Conservation (phyloP, 2,329 filamentous ascomycete genomes). For the Xylaria multiplex region DNA sequence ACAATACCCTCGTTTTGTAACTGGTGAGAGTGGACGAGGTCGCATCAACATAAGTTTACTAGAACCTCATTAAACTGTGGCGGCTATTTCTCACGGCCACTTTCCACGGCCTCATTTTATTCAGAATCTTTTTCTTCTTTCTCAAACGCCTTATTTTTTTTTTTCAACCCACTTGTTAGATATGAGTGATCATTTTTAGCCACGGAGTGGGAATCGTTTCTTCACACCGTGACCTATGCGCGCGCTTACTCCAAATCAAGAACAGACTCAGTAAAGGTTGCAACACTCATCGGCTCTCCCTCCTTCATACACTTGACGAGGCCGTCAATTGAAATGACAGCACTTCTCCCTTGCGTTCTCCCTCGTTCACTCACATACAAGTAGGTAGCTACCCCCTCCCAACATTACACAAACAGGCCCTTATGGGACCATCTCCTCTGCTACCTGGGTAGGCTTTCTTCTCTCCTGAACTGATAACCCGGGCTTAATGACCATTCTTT, state of each 20-base stretch:
- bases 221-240: slow-evolving; percentile 1
- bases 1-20: slow-evolving; percentile 39
- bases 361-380: slow-evolving; percentile 8
- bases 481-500: not conserved
- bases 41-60: slow-evolving; percentile 36
- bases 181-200: not conserved
- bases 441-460: not conserved
- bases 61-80: slow-evolving; percentile 37
- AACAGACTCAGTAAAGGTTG: not conserved
- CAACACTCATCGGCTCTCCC: not conserved
- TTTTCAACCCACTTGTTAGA: slow-evolving; percentile 24
- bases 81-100: slow-evolving; percentile 35
- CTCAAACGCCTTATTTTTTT: slow-evolving; percentile 29
- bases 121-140: slow-evolving; percentile 1
- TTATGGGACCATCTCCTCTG: not conserved
- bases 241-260: slow-evolving; percentile 28
- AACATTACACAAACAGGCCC: slow-evolving; percentile 1
- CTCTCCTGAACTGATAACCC: not conserved
- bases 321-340: slow-evolving; percentile 20
- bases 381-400: not conserved
- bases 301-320: not conserved
- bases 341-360: slow-evolving; percentile 11
- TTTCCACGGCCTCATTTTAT: slow-evolving; percentile 12
- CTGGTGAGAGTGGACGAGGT: slow-evolving; percentile 37
- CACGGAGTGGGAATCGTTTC: too few relatives aligned